Conservation (phyloP, 805 yeast species). For the Pichia exigua region DNA sequence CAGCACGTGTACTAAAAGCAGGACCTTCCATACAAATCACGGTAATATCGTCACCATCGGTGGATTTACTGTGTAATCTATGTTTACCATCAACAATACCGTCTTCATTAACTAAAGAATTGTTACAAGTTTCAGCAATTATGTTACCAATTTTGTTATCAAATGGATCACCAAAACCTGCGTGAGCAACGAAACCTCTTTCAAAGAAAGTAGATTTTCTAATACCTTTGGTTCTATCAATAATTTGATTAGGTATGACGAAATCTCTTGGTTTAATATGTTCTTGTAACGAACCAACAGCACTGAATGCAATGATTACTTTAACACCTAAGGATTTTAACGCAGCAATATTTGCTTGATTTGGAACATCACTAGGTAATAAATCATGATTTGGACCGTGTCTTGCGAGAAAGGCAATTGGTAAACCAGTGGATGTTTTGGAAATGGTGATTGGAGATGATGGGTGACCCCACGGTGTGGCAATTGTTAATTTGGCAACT, state of each 20-base stretch:
- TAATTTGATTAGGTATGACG: conserved; percentile 92
- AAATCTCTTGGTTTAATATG: conserved; percentile 92
- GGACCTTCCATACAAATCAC: conserved; percentile 99
- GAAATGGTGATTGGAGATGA: conserved; percentile 90
- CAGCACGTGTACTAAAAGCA: conserved; percentile 94
- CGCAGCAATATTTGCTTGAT: conserved; percentile 93
- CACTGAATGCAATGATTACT: conserved; percentile 85
- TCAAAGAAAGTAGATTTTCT: conserved; percentile 86
- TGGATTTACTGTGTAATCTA: conserved; percentile 53
- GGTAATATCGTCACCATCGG: conserved; percentile 66
- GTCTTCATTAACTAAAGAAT: conserved; percentile 48
- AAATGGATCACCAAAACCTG: conserved; percentile 95
- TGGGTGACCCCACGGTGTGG: conserved; percentile 98
- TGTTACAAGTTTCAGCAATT: conserved; percentile 47
- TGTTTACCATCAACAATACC: conserved; percentile 23
- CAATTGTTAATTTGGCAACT: conserved; percentile 71
- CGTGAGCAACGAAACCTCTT: conserved; percentile 92
- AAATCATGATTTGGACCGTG: conserved; percentile 88
- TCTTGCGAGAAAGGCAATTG: conserved; percentile 89
- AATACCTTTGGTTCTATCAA: conserved; percentile 95
- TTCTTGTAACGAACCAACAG: conserved; percentile 90
- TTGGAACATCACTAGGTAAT: conserved; percentile 88
- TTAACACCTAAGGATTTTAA: conserved; percentile 80
- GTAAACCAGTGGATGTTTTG: conserved; percentile 65
- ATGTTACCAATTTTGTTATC: conserved; percentile 64